Conservation (phyloP, 129 eudicot genomes). For the Tanacetum coccineum region DNA sequence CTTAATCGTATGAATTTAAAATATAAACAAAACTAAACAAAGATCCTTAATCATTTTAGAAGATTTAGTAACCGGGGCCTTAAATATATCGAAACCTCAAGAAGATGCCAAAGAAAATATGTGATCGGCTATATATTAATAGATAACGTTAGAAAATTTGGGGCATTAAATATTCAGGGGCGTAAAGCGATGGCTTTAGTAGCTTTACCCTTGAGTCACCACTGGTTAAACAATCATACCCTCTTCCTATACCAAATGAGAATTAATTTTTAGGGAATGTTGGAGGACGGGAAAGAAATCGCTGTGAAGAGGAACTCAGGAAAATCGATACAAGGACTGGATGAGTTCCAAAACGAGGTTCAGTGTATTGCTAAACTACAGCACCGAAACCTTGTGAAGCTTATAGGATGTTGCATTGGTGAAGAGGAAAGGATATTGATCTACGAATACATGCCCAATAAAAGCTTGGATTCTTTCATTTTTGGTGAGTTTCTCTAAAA, state of each 20-base stretch:
- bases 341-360: slow-evolving; percentile 44
- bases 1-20: no score
- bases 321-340: slow-evolving; percentile 35
- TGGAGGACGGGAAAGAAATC: slow-evolving; percentile 26
- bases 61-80: no score
- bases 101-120: no score
- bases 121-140: no score
- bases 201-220: no score
- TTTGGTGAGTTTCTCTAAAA: slow-evolving; percentile 19
- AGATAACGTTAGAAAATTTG: no score
- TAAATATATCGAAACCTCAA: no score
- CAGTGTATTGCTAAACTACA: slow-evolving; percentile 34
- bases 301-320: slow-evolving; percentile 43
- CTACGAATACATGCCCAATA: slow-evolving; percentile 47
- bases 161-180: no score
- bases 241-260: background rate
- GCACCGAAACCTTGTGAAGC: slow-evolving; percentile 40
- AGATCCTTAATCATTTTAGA: no score
- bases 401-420: slow-evolving; percentile 35
- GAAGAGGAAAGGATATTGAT: slow-evolving; percentile 31
- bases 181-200: no score
- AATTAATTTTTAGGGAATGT: slow-evolving; percentile 14
- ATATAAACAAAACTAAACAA: no score
- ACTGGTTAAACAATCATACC: no score
- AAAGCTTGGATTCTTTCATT: slow-evolving; percentile 32